Evolutionary conservation across 1,284 basidiomycete species (phyloP).

Genomic region (Volvariella volvacea): DNA sequence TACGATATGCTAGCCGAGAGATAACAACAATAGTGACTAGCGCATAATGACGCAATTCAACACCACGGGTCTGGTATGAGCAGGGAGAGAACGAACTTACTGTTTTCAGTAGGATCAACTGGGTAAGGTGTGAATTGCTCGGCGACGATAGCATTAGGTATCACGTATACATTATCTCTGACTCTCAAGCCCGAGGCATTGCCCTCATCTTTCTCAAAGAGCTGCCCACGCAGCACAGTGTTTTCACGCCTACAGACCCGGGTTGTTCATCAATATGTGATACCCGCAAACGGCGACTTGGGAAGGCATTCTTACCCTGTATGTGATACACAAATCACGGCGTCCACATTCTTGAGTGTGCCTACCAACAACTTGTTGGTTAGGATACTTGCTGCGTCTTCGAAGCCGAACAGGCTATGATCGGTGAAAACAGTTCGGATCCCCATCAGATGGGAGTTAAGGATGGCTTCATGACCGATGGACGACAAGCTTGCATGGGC

Average conservation of each 20-base stretch:
- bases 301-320: constrained; percentile 64
- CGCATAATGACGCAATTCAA: background rate
- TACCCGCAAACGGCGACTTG: background rate
- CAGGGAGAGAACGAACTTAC: constrained; percentile 33
- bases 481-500: constrained; percentile 89
- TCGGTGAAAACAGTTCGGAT: constrained; percentile 93
- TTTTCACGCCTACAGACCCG: constrained; percentile 72
- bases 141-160: constrained; percentile 91
- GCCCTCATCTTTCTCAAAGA: constrained; percentile 45
- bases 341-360: constrained; percentile 86
- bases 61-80: too few relatives aligned
- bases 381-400: constrained; percentile 91
- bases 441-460: constrained; percentile 82
- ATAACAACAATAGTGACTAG: constrained; percentile 90
- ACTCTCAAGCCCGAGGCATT: constrained; percentile 40
- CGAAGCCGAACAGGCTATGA: constrained; percentile 94
- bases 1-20: constrained; percentile 94
- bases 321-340: constrained; percentile 95
- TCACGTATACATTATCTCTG: constrained; percentile 74
- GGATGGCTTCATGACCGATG: constrained; percentile 87
- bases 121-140: constrained; percentile 75
- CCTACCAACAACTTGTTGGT: constrained; percentile 94
- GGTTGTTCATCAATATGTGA: constrained; percentile 4
- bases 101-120: constrained; percentile 43
- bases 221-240: constrained; percentile 81